Base-by-base conservation (phyloP, 306 rosid genomes). In the Cucumis cinereus region DNA sequence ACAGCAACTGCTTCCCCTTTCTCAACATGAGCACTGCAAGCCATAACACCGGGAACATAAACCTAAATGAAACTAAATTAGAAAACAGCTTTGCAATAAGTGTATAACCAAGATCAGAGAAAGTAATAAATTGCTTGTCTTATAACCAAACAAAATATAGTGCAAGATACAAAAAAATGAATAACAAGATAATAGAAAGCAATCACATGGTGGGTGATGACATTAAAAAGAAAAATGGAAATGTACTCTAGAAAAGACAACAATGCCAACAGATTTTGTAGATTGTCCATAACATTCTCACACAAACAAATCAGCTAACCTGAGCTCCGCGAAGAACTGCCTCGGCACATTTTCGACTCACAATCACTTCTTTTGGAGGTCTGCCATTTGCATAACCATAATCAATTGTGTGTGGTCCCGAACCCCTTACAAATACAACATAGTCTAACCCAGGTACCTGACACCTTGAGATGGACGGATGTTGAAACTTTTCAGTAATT, bases 271-370 rank as follows among this genome's bases (percentile, higher is more conserved):
- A 36, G 12, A 38, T n/a, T n/a, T n/a, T n/a, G 40, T 23, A 12
- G 11, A 4, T 17, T 49, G 70, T 24, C 56, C 35, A 20, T 49
- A 24, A 33, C 10, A 77, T 28, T 45, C 22, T 28, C 11, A 4
- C 17, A 30, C n/a, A 40, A 64, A 40, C 38, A 59, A 28, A 43
- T 14, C 30, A 12, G 55, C 75, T 59, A 66, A 94, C 98, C 98
- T 94, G 97, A 81, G 98, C 96, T 24, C 96, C 98, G 1, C 95
- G 92, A 70, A 94, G 97, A 87, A 94, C 98, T 0, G 97, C 98
- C 87, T 94, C 97, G 14, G 96, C 97, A 77, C 98, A 94, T 75
- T 94, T 94, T 78, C 98, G 83, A 71, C 96, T 94, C 73, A 94
- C 97, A 76, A 90, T 85, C 22, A 94, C 83, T 85, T 91, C 98